Base-by-base conservation (phyloP, 1,284 basidiomycete species). In the Pseudomicrostroma phylloplanum region DNA sequence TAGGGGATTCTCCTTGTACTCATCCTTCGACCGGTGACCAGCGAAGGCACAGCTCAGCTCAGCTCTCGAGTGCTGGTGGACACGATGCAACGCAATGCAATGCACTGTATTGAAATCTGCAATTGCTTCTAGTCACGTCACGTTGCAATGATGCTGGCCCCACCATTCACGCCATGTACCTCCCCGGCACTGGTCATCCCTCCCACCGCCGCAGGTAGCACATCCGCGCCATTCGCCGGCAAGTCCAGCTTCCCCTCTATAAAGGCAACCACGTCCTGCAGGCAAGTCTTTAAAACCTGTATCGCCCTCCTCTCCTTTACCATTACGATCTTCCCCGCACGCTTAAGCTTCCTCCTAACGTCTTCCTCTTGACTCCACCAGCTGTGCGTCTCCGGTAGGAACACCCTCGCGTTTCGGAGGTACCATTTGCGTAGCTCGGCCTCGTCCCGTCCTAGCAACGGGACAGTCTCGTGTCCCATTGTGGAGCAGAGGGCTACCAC, bases 401-500 rank as follows among this genome's bases (percentile, higher is more conserved):
- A 43, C 0, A 71, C 66, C 55, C 61, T 63, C 1, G 56, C 56
- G 1, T 56, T 59, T 1, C n/a, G 36, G 8, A 56, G 60, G 60
- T 71, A 71, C 67, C 66, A 69, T 43, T 67, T 66, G 36, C 67
- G 62, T 19, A 39, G 59, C 4, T 49, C 57, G n/a, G 61, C 40
- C 2, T 57, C 53, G 26, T 46, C n/a, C 3, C 9, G 17, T 8
- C 53, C 13, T 0, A 71, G 26, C 39, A 55, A 8, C 9, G 73
- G 73, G 49, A 75, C 68, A 7, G 57, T 48, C 23, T 65, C 57
- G 55, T 67, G 63, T 11, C 67, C 72, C n/a, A 74, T 60, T 8
- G 73, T 62, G 57, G 68, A 66, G 19, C 71, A 64, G 9, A 71
- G 51, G n/a, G 70, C 72, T 26, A 15, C 17, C 9, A 72, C 67